Evolutionary conservation across 1,284 basidiomycete species (phyloP).

Genomic region (Cutaneotrichosporon mucoides): DNA sequence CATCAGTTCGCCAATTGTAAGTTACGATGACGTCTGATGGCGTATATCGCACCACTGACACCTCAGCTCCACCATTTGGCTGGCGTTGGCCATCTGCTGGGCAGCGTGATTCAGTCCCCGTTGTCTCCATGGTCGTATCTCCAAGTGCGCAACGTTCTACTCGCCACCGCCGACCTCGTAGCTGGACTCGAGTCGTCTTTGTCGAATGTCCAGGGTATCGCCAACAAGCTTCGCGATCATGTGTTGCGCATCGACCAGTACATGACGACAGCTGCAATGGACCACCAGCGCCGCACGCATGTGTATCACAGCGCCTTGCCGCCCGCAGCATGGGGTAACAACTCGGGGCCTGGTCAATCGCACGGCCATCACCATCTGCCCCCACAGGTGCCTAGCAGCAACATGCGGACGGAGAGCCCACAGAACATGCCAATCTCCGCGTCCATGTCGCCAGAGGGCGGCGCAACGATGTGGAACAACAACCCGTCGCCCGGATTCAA

Average conservation of each 20-base stretch:
- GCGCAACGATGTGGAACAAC: neutral
- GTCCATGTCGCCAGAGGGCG: slow-evolving; percentile 1
- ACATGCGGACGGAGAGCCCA: neutral
- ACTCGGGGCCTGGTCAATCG: neutral
- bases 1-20: slow-evolving; percentile 38
- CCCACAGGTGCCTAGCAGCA: slow-evolving; percentile 3
- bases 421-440: neutral
- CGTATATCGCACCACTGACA: neutral
- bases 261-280: slow-evolving; percentile 38
- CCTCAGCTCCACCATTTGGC: slow-evolving; percentile 44
- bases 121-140: slow-evolving; percentile 41
- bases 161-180: slow-evolving; percentile 41
- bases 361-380: neutral
- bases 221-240: slow-evolving; percentile 36
- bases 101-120: slow-evolving; percentile 41
- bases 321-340: slow-evolving; percentile 8
- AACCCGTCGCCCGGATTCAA: neutral
- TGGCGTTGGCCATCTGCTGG: slow-evolving; percentile 47
- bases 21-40: slow-evolving; percentile 10
- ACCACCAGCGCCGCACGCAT: slow-evolving; percentile 13
- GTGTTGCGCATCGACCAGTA: slow-evolving; percentile 44
- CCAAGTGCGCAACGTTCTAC: slow-evolving; percentile 42
- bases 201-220: slow-evolving; percentile 29
- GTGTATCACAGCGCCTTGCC: slow-evolving; percentile 20
- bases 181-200: slow-evolving; percentile 33